These are phyloP conservation scores for Musa schizocarpa DNA, from an alignment of 176 grass and related monocot species.

Conservation along the genomic window DNA sequence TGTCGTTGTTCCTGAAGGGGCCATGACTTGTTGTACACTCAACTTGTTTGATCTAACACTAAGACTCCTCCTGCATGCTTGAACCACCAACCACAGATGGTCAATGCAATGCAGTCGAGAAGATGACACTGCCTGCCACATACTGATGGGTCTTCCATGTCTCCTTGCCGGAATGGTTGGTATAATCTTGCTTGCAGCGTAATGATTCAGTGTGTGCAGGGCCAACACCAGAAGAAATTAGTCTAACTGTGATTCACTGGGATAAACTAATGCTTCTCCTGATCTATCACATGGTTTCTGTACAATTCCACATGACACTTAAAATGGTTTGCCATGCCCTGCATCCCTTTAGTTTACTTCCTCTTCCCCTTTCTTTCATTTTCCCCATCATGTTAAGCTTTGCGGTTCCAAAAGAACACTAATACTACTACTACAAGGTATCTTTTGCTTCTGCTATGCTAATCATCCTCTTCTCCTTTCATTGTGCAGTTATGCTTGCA, in stretches of 20 bases:
- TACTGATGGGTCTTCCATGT: too few relatives aligned
- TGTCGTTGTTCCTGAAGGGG: too few relatives aligned
- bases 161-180: too few relatives aligned
- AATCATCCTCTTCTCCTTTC: background rate
- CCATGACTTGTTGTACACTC: background rate
- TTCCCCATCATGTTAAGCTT: too few relatives aligned
- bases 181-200: background rate
- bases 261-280: constrained; percentile 4
- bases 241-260: background rate
- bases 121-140: too few relatives aligned
- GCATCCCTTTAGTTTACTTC: too few relatives aligned
- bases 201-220: background rate
- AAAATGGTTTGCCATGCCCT: too few relatives aligned
- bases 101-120: background rate
- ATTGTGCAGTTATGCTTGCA: background rate
- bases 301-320: background rate
- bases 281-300: constrained; percentile 7
- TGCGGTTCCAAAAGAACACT: too few relatives aligned
- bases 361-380: too few relatives aligned
- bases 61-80: too few relatives aligned
- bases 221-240: background rate
- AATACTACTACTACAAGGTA: too few relatives aligned
- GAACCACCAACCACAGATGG: background rate
- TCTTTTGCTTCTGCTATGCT: background rate
- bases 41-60: background rate